Percentiles rank a stretch among this genome's conserved stretches.
Evolutionary conservation across 371 early-diverging fungal genomes (phyloP).

Genomic region (Sporodiniella umbellata): DNA sequence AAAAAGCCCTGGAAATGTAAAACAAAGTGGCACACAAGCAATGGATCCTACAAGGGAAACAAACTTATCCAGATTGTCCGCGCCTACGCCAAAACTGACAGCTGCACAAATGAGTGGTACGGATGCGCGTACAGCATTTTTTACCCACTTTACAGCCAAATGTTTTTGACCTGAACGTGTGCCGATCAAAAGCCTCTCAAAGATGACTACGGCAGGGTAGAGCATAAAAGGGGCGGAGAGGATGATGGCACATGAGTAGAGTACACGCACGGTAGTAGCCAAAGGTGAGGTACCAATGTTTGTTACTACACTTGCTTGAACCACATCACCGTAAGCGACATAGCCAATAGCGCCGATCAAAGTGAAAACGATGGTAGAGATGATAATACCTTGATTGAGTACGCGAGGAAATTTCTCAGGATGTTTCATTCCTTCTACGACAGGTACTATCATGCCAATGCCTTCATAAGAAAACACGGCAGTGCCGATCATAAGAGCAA

Average conservation of each 20-base stretch:
- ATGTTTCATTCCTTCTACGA: constrained; percentile 62
- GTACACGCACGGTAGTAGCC: constrained; percentile 58
- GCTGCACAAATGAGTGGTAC: constrained; percentile 54
- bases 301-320: constrained; percentile 68
- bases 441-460: constrained; percentile 48
- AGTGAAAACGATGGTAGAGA: constrained; percentile 61
- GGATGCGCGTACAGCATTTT: constrained; percentile 58
- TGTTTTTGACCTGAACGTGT: constrained; percentile 30
- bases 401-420: constrained; percentile 62
- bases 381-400: constrained; percentile 54
- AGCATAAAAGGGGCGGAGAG: constrained; percentile 74
- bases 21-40: constrained; percentile 44
- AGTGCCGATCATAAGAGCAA: constrained; percentile 79
- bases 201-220: constrained; percentile 70
- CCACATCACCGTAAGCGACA: constrained; percentile 65
- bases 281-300: constrained; percentile 56
- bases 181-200: constrained; percentile 58
- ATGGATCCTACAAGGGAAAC: constrained; percentile 59
- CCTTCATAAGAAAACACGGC: constrained; percentile 89
- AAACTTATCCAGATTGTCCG: constrained; percentile 66
- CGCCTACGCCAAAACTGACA: constrained; percentile 61
- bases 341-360: constrained; percentile 72
- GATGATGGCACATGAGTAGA: constrained; percentile 78
- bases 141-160: constrained; percentile 58
- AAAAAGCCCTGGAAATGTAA: constrained; percentile 58